Evolutionary conservation across 352 stramenopile genomes (phyloP).

Genomic region (Blastocystis sp.): DNA sequence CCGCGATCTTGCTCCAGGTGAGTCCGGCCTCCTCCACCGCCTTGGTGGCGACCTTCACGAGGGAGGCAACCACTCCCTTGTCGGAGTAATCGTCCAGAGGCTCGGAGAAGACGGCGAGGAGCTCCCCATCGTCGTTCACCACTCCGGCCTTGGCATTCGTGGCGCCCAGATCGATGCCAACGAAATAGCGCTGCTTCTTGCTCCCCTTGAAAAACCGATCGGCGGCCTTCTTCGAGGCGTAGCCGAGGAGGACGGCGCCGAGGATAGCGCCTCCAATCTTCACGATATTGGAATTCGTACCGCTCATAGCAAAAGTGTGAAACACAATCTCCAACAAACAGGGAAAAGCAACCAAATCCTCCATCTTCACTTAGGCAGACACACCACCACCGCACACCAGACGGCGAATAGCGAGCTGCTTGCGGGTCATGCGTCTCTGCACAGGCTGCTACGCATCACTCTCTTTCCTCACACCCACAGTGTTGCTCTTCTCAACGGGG

Average conservation of each 20-base stretch:
- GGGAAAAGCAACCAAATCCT: slow-evolving; percentile 24
- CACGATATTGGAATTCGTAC: not conserved
- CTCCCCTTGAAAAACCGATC: not conserved
- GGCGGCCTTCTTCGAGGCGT: not conserved
- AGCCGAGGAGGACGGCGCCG: not conserved
- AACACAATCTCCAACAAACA: slow-evolving; percentile 11
- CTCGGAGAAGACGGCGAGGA: not conserved
- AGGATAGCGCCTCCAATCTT: slow-evolving; percentile 7
- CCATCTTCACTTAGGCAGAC: not conserved
- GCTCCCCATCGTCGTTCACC: slow-evolving; percentile 43
- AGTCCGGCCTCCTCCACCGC: slow-evolving; percentile 28
- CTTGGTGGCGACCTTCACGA: slow-evolving; percentile 18
- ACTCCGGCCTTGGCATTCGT: slow-evolving; percentile 55
- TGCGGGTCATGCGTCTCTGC: too few species aligned
- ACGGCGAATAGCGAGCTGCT: too few species aligned
- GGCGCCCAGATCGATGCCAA: slow-evolving; percentile 51
- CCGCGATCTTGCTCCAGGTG: slow-evolving; percentile 25
- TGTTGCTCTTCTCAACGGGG: too few species aligned
- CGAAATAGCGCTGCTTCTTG: slow-evolving; percentile 50
- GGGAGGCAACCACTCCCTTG: slow-evolving; percentile 23
- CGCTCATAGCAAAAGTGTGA: not conserved
- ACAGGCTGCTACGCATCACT: too few species aligned
- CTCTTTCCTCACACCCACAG: too few species aligned
- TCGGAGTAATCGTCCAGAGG: slow-evolving; percentile 58
- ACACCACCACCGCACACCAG: not conserved